Evolutionary conservation across 352 stramenopile species (phyloP).

Genomic region (Achlya hypogyna): DNA sequence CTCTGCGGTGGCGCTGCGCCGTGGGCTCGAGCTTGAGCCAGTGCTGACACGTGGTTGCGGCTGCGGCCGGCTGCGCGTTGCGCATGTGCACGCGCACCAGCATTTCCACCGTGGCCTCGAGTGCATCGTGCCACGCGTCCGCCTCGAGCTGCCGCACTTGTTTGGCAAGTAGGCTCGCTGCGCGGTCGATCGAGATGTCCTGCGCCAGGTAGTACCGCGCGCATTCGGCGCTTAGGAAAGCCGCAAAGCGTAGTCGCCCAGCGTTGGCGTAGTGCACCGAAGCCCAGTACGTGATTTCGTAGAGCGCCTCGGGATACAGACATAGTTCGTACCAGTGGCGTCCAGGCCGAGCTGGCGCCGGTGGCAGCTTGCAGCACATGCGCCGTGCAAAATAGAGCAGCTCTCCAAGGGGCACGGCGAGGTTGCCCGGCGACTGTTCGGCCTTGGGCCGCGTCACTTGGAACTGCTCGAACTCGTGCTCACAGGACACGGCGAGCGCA

Average conservation of each 20-base stretch:
- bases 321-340: slow-evolving; percentile 45
- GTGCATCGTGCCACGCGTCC: slow-evolving; percentile 66
- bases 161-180: slow-evolving; percentile 51
- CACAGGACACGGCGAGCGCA: slow-evolving; percentile 65
- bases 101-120: slow-evolving; percentile 5
- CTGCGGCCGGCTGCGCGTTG: not conserved
- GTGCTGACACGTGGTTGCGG: not conserved
- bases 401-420: slow-evolving; percentile 52
- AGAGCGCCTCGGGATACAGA: slow-evolving; percentile 30
- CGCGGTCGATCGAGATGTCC: slow-evolving; percentile 44
- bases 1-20: not conserved
- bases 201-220: slow-evolving; percentile 47
- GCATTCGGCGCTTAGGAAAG: slow-evolving; percentile 66
- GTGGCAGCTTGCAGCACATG: slow-evolving; percentile 39
- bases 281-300: slow-evolving; percentile 66
- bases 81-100: not conserved
- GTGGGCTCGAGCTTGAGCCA: slow-evolving; percentile 9
- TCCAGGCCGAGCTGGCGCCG: slow-evolving; percentile 8
- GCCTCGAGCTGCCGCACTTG: slow-evolving; percentile 61
- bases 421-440: slow-evolving; percentile 36
- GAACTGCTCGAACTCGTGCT: slow-evolving; percentile 57
- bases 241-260: slow-evolving; percentile 60
- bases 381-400: slow-evolving; percentile 65
- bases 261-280: slow-evolving; percentile 68
- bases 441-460: slow-evolving; percentile 36